Evolutionary conservation across 345 rosid genomes (phyloP), one percentile per base, ranked within the genome.

Genomic region (Arabidopsis suecica): DNA sequence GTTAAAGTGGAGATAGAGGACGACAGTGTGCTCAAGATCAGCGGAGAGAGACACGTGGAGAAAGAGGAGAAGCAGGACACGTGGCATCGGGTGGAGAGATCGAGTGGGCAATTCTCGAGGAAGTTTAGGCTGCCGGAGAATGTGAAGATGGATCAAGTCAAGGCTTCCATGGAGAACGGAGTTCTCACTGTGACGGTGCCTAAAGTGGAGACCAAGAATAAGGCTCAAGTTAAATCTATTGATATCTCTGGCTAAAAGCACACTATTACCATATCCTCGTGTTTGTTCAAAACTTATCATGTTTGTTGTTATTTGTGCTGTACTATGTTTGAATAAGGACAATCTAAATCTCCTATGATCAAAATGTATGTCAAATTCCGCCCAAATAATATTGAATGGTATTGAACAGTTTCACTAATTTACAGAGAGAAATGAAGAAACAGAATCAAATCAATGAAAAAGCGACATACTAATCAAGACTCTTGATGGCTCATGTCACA

Each of bases 71-170:
- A 55, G 74, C 65, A 44, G 1, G 83, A 81, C 58, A 79, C 77
- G 22, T 83, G 84, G 86, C 83, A 85, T 9, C 69, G 79, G 0
- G 47, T 81, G 28, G 88, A 77, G 78, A 61, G 81, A 25, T 65
- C 77, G 5, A 62, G 68, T 4, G 84, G 82, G 1, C 69, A 65
- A 60, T 85, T 83, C 81, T 48, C 51, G 55, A 81, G 86, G 79
- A 81, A 81, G 74, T 83, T 79, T 7, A 69, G 83, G 82, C 71
- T 83, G 44, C 83, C 83, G 5, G 81, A 83, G 72, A 75, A 79
- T 54, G 79, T 61, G 14, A 81, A 50, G 74, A 69, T 75, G 44
- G 83, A 83, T 44, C 73, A 72, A 60, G 73, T 83, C 1, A 79
- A 75, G 41, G 86, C 82, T 8, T 23, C 60, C 0, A 81, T 77